Evolutionary conservation across 495 filamentous ascomycete species (phyloP), one percentile per base, ranked within the genome.

Genomic region (Geopyxis carbonaria): DNA sequence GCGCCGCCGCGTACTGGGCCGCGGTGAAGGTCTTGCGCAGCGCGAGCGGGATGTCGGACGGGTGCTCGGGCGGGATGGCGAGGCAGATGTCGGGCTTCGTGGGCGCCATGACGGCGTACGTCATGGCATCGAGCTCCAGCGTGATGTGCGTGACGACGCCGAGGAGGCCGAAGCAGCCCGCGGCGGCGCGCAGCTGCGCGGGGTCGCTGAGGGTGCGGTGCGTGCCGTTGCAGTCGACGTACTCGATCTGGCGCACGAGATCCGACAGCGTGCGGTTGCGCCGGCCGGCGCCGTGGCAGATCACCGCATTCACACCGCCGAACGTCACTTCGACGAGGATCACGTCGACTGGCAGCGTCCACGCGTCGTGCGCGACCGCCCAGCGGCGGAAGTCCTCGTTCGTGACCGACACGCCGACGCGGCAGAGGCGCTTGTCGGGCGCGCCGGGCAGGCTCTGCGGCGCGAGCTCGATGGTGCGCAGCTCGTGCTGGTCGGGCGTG

Each of bases 211-310:
- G 56, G 2, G 41, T 45, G 15, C 59, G 65, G 22, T 58, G 41
- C n/a, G 59, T 47, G 19, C 66, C 66, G 36, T 69, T 61, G 8
- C 45, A 55, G 40, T 70, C 66, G 4, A 70, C 61, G 39, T 69
- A 70, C 34, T 68, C 61, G 27, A 69, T 58, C 20, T 51, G 42
- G 8, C 59, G 57, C 21, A 70, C 66, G 34, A 61, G 55, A 40
- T 69, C 66, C 16, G 57, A 60, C 3, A 68, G 48, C 0, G 65
- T 67, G 25, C 64, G 57, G 37, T 68, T 58, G 9, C 38, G 34
- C 9, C 51, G 49, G 11, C 64, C 65, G n/a, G 66, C 64, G 15
- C 67, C 67, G 38, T 71, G 67, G 42, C 67, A 71, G 34, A 70
- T 67, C 2, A 62, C 60, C 6, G 52, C 65, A 35, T 68, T 70